phyloP scores from a whole-genome alignment of 352 stramenopile genomes.

The Phytophthora fragariaefolia region DNA sequence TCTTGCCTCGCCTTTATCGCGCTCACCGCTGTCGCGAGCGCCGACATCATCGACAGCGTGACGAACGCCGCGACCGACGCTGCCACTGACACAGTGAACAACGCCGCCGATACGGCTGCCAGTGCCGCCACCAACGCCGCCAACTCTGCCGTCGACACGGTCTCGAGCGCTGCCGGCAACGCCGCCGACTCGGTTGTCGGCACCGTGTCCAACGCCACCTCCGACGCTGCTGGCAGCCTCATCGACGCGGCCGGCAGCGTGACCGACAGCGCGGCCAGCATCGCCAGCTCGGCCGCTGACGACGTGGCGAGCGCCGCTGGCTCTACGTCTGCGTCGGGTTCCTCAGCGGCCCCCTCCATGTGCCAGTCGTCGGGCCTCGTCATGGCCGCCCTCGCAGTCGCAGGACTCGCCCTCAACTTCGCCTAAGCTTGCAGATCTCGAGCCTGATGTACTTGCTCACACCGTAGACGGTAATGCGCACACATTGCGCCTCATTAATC shows the following conservation, averaged over 20 bases:
- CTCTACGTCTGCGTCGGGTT: slow-evolving; percentile 18
- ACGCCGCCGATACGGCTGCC: slow-evolving; percentile 2
- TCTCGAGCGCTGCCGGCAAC: slow-evolving; percentile 7
- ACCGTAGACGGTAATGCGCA: slow-evolving; percentile 12
- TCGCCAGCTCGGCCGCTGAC: slow-evolving; percentile 26
- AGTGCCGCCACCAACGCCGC: slow-evolving; percentile 4
- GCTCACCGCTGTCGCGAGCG: slow-evolving; percentile 21
- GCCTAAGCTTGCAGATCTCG: slow-evolving; percentile 16
- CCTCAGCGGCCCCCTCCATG: slow-evolving; percentile 23
- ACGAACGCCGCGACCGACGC: slow-evolving; percentile 18
- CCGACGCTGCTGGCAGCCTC: slow-evolving; percentile 22
- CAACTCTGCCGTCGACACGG: slow-evolving; percentile 18
- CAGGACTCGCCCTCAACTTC: slow-evolving; percentile 40
- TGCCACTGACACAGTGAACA: slow-evolving; percentile 7
- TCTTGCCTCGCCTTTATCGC: slow-evolving; percentile 24
- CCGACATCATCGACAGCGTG: slow-evolving; percentile 24
- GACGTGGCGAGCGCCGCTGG: slow-evolving; percentile 31
- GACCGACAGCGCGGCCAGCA: slow-evolving; percentile 18
- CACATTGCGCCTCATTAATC: slow-evolving; percentile 2
- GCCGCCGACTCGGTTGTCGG: slow-evolving; percentile 21
- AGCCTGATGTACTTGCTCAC: slow-evolving; percentile 20
- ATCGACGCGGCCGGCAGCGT: slow-evolving; percentile 19
- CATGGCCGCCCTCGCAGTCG: slow-evolving; percentile 25
- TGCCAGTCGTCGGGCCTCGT: slow-evolving; percentile 25
- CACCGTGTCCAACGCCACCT: slow-evolving; percentile 20